Evolutionary conservation across 306 rosid species (phyloP), one percentile per base, ranked within the genome.

Genomic region (Calophaca sinica): DNA sequence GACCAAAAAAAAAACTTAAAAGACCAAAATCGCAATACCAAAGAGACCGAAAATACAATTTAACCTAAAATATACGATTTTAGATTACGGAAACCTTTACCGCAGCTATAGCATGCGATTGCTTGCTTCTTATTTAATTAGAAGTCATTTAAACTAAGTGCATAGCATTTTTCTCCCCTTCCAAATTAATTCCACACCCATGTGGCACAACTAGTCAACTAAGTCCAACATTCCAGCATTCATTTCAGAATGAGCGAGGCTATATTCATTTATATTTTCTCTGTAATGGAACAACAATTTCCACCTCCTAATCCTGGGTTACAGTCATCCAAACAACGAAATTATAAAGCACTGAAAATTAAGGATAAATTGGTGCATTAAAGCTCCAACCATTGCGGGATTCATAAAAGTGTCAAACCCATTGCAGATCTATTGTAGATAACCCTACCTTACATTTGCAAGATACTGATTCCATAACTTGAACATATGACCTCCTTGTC

Each of bases 281-380:
- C 33, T 58, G 20, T n/a, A 66, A 72, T 32, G 32, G 65, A 32
- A 50, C 14, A 45, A 13, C 46, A 53, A 10, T 35, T 50, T 33
- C 48, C 59, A 72, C 66, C 31, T 39, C 77, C 75, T 33, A 59
- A 41, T 82, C 58, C 58, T 60, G 54, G 7, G 35, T 59, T 57
- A 38, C 6, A 66, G 59, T 41, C 35, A 82, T 66, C 65, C 54
- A 68, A 52, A 61, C 76, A 15, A 61, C 50, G 29, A 12, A 50
- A 50, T 60, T 3, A 15, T 9, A 31, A 58, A 45, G n/a, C 8
- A 15, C 8, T 29, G 2, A 41, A 41, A 41, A 41, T 7, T 41
- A 41, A 41, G 46, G 48, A 42, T 0, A 42, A 7, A 7, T 7
- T 42, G 48, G 9, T 42, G 13, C 51, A 45, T 4, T 6, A 45